Percentiles rank a stretch among this genome's conserved stretches.
phyloP scores from a whole-genome alignment of 495 filamentous ascomycete species.

The Aspergillus cavernicola region DNA sequence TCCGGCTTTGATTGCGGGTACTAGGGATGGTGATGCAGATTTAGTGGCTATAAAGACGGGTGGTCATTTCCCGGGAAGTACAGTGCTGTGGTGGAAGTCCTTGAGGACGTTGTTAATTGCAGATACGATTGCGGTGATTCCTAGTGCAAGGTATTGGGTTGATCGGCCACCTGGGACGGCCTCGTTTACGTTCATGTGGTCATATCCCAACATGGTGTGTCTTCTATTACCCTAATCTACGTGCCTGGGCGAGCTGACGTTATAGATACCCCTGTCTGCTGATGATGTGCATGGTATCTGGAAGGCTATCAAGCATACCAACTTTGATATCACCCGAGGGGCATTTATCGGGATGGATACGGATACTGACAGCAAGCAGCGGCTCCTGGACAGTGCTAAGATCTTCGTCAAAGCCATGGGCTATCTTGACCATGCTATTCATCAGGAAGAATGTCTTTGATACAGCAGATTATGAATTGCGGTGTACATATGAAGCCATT shows the following conservation, averaged over 20 bases:
- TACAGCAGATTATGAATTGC: constrained; percentile 1
- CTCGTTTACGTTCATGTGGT: constrained; percentile 73
- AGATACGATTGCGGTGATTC: constrained; percentile 66
- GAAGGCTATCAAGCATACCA: constrained; percentile 39
- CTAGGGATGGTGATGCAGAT: constrained; percentile 42
- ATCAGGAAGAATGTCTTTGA: constrained; percentile 18
- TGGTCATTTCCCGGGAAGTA: constrained; percentile 71
- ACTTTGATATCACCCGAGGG: constrained; percentile 63
- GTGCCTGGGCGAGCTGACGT: not conserved
- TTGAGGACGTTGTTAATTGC: constrained; percentile 58
- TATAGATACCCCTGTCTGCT: constrained; percentile 55
- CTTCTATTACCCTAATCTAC: not conserved
- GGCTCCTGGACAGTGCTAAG: constrained; percentile 72
- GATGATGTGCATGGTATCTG: constrained; percentile 42
- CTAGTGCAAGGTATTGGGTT: constrained; percentile 50
- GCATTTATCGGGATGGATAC: constrained; percentile 61
- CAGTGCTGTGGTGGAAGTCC: constrained; percentile 55
- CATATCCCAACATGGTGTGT: constrained; percentile 68
- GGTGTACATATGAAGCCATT: constrained; percentile 5
- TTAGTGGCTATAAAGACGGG: constrained; percentile 63
- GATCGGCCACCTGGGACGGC: constrained; percentile 56
- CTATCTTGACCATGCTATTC: constrained; percentile 41
- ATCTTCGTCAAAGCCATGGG: constrained; percentile 61
- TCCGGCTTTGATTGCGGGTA: not conserved
- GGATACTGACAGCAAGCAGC: constrained; percentile 51